phyloP scores from a whole-genome alignment of 306 rosid genomes.

The Lathyrus tuberosus region DNA sequence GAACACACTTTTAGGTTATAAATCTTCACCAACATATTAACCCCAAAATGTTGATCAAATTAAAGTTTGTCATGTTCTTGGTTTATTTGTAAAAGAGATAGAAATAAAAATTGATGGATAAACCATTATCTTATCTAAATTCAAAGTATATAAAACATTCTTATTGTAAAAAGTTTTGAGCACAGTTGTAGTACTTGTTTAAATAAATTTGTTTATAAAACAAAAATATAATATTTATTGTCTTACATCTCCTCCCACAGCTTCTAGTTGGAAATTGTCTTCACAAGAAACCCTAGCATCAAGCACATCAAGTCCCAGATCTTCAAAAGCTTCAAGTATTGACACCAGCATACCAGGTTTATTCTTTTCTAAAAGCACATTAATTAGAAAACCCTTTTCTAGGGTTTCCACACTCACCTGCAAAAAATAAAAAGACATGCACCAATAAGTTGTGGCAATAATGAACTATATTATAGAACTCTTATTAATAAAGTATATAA shows the following conservation, averaged over 20 bases:
- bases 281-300: constrained; percentile 94
- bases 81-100: too few species aligned
- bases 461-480: neutral
- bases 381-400: constrained; percentile 70
- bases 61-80: too few species aligned
- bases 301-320: constrained; percentile 77
- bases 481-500: neutral
- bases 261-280: constrained; percentile 78
- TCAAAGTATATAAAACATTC: too few species aligned
- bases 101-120: too few species aligned
- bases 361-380: constrained; percentile 65
- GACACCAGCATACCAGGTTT: constrained; percentile 72
- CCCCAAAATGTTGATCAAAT: too few species aligned
- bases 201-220: too few species aligned
- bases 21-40: too few species aligned
- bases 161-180: too few species aligned
- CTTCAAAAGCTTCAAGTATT: constrained; percentile 78
- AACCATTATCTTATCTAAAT: too few species aligned
- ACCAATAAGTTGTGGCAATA: neutral
- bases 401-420: constrained; percentile 79
- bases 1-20: too few species aligned
- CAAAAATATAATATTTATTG: neutral
- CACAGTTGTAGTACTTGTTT: too few species aligned
- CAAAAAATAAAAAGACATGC: constrained; percentile 16
- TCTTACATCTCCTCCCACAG: constrained; percentile 82